These are phyloP conservation scores for Pavlovales sp. DNA, from an alignment of 208 protist species.

Conservation along the genomic window DNA sequence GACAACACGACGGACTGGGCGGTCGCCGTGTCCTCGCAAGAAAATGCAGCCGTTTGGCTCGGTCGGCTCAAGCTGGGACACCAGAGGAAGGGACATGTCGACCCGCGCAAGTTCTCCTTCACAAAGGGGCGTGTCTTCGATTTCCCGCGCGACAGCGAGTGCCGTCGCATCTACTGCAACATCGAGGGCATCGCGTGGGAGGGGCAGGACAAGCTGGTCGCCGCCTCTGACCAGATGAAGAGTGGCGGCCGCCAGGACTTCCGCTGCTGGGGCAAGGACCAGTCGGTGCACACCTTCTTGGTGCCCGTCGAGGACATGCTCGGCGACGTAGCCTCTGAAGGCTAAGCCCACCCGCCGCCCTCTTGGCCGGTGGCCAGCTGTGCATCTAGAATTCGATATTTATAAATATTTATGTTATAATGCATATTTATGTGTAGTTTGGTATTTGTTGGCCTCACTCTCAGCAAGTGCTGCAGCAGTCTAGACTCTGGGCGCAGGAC, in stretches of 20 bases:
- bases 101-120: not conserved
- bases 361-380: no score
- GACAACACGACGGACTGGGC: not conserved
- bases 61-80: not conserved
- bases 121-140: not conserved
- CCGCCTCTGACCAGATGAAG: not conserved
- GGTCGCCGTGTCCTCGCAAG: not conserved
- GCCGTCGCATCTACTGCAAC: not conserved
- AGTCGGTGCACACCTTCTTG: not conserved
- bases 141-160: not conserved
- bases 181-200: not conserved
- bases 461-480: no score
- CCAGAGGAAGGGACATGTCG: not conserved
- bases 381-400: no score
- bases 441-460: no score
- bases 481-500: no score
- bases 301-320: not conserved
- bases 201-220: not conserved
- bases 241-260: not conserved
- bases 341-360: no score
- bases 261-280: not conserved
- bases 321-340: no score
- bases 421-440: no score
- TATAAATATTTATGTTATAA: no score
- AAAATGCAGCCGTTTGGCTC: not conserved